Base-by-base conservation (phyloP, 352 stramenopile genomes). In the Phytophthora quininea region DNA sequence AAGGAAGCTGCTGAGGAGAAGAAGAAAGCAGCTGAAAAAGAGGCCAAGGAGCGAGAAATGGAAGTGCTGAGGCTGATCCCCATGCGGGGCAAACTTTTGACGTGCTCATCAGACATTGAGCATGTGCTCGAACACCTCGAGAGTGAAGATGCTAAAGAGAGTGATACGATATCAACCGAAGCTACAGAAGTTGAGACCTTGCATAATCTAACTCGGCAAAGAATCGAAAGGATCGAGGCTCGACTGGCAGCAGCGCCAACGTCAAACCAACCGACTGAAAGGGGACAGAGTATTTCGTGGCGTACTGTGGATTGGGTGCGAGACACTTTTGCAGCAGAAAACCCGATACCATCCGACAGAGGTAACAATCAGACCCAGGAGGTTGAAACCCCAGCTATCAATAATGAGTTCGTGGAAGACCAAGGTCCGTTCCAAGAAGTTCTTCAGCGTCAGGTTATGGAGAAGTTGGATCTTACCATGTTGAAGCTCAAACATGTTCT, bases 381-480 rank as follows among this genome's bases (percentile, higher is more conserved):
- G 12, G 2, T 29, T 31, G 35, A 33, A 27, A 38, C 35, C 24
- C 2, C 33, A 15, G 10, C 5, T 48, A 27, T 46, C 1, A 32
- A 67, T 31, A 30, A 4, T 58, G 11, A 6, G 10, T 58, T 68
- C 8, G 11, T 10, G 15, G 43, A 53, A 14, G 27, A 50, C 15
- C 46, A 65, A 47, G 56, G 31, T 6, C 11, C 29, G 29, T 82
- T 82, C 31, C 48, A 72, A n/a, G 66, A 80, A 12, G 52, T 87
- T n/a, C 19, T 90, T 1, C 62, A 87, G 57, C 62, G 55, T 3
- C 60, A 88, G 12, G 76, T 90, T 7, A 45, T 88, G 10, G 71
- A 88, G 51, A 86, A 89, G 15, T 70, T 90, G 6, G 73, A 89
- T n/a, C 61, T 89, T 2, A 85, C 82, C n/a, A 90, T 90, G 5